phyloP scores from a whole-genome alignment of 441 rosid species.

The Euphorbia schlechtendalii region DNA sequence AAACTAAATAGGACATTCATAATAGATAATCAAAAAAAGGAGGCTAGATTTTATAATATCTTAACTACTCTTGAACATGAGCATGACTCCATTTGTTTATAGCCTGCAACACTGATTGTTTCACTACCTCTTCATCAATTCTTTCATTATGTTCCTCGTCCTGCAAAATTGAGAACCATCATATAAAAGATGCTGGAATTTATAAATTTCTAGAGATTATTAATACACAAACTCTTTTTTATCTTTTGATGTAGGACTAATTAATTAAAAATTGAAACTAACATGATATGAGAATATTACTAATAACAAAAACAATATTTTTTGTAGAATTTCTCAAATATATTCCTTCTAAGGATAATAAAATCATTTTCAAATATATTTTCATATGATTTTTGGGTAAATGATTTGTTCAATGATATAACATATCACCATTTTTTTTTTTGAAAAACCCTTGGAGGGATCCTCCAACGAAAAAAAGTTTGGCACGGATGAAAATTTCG shows the following conservation, averaged over 20 bases:
- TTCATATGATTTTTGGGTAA: too few relatives aligned
- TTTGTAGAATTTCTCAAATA: background rate
- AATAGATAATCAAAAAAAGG: too few relatives aligned
- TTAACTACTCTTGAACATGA: slow-evolving; percentile 6
- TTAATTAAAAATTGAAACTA: too few relatives aligned
- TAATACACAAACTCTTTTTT: background rate
- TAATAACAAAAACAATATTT: background rate
- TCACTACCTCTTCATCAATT: slow-evolving; percentile 56
- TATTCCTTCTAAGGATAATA: background rate
- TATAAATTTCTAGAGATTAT: background rate
- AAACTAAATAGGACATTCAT: background rate
- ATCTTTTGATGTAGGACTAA: too few relatives aligned
- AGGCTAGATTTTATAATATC: background rate
- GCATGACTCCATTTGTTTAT: slow-evolving; percentile 48
- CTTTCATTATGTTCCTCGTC: slow-evolving; percentile 29
- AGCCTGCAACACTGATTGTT: slow-evolving; percentile 58
- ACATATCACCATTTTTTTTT: too few relatives aligned
- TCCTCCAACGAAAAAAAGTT: too few relatives aligned
- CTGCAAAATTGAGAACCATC: slow-evolving; percentile 16
- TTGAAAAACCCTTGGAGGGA: too few relatives aligned
- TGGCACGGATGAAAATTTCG: too few relatives aligned
- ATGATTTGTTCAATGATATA: too few relatives aligned
- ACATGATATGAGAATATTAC: background rate
- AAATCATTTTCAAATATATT: background rate
- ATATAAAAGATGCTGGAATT: background rate